Conservation (phyloP, 2,329 filamentous ascomycete genomes). For the Tolypocladium pustulatum region DNA sequence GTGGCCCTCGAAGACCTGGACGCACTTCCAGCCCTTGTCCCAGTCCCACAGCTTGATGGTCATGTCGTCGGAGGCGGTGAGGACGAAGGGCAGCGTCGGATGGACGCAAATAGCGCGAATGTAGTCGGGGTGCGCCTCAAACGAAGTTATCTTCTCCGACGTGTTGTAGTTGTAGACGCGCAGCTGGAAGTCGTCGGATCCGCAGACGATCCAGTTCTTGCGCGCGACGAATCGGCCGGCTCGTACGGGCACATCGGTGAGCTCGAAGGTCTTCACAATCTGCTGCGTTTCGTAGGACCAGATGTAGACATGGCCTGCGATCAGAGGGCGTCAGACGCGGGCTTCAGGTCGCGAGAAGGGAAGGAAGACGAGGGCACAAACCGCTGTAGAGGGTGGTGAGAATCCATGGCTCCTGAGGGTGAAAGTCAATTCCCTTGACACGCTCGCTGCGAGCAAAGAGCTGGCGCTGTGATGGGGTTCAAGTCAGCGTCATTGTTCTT, state of each 20-base stretch:
- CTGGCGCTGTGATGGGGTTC: constrained; percentile 25
- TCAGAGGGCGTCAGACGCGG: constrained; percentile 1
- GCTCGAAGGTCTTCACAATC: constrained; percentile 97
- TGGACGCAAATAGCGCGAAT: constrained; percentile 95
- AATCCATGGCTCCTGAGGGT: constrained; percentile 93
- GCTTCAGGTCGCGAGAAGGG: constrained; percentile 2
- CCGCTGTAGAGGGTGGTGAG: constrained; percentile 94
- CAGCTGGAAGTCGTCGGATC: constrained; percentile 80
- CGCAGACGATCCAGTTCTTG: constrained; percentile 98
- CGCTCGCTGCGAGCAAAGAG: constrained; percentile 74
- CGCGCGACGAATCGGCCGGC: constrained; percentile 92
- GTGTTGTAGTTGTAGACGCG: constrained; percentile 99
- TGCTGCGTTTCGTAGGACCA: constrained; percentile 97
- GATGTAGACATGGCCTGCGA: constrained; percentile 86
- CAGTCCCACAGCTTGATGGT: constrained; percentile 98
- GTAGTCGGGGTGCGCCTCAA: constrained; percentile 96
- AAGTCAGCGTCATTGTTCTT: constrained; percentile 1
- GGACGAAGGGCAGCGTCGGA: constrained; percentile 86
- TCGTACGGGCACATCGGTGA: constrained; percentile 95
- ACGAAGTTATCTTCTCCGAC: constrained; percentile 93
- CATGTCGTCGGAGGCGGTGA: constrained; percentile 97
- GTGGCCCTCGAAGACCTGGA: constrained; percentile 93
- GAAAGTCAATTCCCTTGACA: constrained; percentile 96
- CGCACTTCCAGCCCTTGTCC: constrained; percentile 97
- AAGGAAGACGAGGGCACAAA: constrained; percentile 22